These are phyloP conservation scores for Tylopilus sp. DNA, from an alignment of 768 basidiomycete genomes.

Conservation along the genomic window DNA sequence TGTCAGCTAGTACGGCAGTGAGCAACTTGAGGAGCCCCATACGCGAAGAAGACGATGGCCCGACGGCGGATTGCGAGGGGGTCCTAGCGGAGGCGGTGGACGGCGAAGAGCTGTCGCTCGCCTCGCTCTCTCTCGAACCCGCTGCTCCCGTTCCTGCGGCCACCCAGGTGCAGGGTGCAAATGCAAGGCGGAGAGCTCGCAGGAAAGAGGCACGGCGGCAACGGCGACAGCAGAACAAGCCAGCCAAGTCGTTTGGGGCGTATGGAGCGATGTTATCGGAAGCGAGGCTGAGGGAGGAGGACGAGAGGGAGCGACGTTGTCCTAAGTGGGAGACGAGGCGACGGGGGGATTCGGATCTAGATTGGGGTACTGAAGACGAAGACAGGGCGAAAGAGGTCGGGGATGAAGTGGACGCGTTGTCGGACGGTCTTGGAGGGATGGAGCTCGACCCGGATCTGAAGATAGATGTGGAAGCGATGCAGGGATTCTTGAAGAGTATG, in stretches of 20 bases:
- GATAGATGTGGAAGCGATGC: conserved; percentile 47
- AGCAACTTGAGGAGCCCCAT: conserved; percentile 2
- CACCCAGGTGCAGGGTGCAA: conserved; percentile 22
- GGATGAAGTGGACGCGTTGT: conserved; percentile 30
- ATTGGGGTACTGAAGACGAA: conserved; percentile 54
- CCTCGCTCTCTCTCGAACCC: conserved; percentile 22
- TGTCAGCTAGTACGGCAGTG: neutral
- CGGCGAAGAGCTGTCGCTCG: conserved; percentile 21
- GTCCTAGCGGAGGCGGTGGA: neutral
- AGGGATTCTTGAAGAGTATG: conserved; percentile 50
- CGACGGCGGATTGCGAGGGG: neutral
- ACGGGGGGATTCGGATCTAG: conserved; percentile 62
- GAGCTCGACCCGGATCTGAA: conserved; percentile 59
- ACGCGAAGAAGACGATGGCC: conserved; percentile 7
- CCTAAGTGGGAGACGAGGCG: conserved; percentile 49
- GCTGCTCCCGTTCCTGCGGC: neutral
- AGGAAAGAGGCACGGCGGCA: conserved; percentile 19
- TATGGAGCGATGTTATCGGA: conserved; percentile 58
- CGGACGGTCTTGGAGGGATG: conserved; percentile 48
- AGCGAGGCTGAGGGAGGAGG: conserved; percentile 40
- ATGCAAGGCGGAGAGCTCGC: conserved; percentile 25
- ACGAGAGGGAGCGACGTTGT: conserved; percentile 31
- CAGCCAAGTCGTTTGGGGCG: conserved; percentile 40
- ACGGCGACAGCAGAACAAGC: conserved; percentile 17
- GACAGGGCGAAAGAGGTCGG: conserved; percentile 19